A percentile compares a stretch with the other conserved stretches of the same genome.
phyloP scores from a whole-genome alignment of 805 yeast species.

The Hanseniaspora lindneri region DNA sequence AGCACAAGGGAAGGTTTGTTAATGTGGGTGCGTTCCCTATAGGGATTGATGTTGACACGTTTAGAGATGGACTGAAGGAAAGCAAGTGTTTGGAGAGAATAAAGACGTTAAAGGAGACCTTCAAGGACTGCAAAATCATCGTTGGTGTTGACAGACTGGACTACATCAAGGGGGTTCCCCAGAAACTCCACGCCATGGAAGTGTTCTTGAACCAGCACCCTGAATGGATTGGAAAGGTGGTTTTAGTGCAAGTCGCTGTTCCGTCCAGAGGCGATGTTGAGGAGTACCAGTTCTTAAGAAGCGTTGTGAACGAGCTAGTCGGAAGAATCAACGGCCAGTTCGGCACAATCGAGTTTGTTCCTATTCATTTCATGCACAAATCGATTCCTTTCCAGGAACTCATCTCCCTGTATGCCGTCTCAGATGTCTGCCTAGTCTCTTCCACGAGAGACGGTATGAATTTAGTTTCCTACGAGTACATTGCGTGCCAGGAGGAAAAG shows the following conservation, averaged over 20 bases:
- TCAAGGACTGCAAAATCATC: slow-evolving; percentile 66
- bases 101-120: slow-evolving; percentile 49
- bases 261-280: slow-evolving; percentile 97
- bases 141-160: slow-evolving; percentile 96
- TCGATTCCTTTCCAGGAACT: slow-evolving; percentile 84
- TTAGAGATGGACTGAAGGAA: slow-evolving; percentile 62
- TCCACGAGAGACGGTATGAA: slow-evolving; percentile 99
- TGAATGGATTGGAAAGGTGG: slow-evolving; percentile 96
- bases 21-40: slow-evolving; percentile 96
- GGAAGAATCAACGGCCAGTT: slow-evolving; percentile 93
- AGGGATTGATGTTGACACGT: slow-evolving; percentile 91
- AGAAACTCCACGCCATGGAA: slow-evolving; percentile 90
- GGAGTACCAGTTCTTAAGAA: slow-evolving; percentile 85
- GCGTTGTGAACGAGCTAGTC: slow-evolving; percentile 89
- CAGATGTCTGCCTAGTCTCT: slow-evolving; percentile 85
- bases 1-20: slow-evolving; percentile 61
- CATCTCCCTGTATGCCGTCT: slow-evolving; percentile 69
- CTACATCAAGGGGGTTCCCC: slow-evolving; percentile 96
- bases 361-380: slow-evolving; percentile 92
- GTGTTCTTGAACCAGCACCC: slow-evolving; percentile 86
- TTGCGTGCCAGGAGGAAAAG: slow-evolving; percentile 81
- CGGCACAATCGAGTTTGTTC: slow-evolving; percentile 95
- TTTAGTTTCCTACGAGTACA: slow-evolving; percentile 87
- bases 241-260: slow-evolving; percentile 90
- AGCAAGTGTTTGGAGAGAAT: slow-evolving; percentile 56